Evolutionary conservation across 2,329 filamentous ascomycete species (phyloP).

Genomic region (Fusarium napiforme): DNA sequence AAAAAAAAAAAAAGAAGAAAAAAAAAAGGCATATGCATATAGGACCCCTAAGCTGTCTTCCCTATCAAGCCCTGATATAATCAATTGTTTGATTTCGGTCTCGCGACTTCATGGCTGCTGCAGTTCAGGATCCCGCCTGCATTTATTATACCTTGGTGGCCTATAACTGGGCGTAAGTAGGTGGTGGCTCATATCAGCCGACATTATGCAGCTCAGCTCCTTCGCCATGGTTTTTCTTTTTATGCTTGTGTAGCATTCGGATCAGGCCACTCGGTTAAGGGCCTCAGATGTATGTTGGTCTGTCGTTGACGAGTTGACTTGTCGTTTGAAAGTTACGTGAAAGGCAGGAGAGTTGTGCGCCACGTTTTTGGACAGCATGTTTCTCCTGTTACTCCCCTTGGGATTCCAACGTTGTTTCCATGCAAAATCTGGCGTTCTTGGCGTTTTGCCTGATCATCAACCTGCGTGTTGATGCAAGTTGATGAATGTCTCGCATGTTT

Average conservation of each 20-base stretch:
- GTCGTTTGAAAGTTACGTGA: constrained; percentile 41
- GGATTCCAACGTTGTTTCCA: not conserved
- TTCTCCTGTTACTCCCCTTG: not conserved
- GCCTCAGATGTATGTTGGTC: not conserved
- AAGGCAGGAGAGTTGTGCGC: not conserved
- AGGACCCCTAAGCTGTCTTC: not conserved
- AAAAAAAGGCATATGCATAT: not conserved
- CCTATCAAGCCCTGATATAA: not conserved
- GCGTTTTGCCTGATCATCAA: not conserved
- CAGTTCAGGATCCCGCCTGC: not conserved
- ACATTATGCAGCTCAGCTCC: not conserved
- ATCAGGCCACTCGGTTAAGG: not conserved
- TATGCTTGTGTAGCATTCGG: not conserved
- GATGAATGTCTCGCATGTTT: constrained; percentile 16
- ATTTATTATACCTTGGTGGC: not conserved
- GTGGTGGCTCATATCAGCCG: not conserved
- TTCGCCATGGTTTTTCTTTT: not conserved
- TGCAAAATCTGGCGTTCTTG: not conserved
- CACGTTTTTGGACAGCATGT: not conserved
- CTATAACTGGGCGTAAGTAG: not conserved
- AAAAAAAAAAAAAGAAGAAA: not conserved
- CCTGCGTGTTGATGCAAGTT: not conserved
- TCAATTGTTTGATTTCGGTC: not conserved
- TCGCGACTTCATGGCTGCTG: not conserved
- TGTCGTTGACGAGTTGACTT: not conserved